These are phyloP conservation scores for Xylaria castorea DNA, from an alignment of 495 filamentous ascomycete genomes.

Conservation along the genomic window DNA sequence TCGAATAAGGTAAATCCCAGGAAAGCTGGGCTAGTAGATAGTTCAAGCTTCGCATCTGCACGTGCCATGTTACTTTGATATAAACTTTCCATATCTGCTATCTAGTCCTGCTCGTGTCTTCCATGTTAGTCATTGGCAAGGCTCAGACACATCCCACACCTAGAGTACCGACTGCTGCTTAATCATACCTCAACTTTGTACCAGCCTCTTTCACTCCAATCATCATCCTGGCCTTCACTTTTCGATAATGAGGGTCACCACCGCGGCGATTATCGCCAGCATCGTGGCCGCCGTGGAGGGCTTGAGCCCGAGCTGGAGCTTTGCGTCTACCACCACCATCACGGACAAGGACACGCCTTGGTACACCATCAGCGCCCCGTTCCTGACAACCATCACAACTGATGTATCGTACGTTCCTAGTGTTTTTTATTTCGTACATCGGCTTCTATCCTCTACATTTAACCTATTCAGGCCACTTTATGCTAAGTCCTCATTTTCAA, in stretches of 20 bases:
- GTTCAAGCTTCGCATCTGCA: background rate
- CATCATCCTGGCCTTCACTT: background rate
- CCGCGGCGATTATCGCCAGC: background rate
- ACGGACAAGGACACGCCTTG: background rate
- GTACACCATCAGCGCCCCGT: slow-evolving; percentile 18
- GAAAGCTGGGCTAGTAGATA: background rate
- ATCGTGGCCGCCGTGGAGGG: background rate
- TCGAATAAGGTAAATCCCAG: background rate
- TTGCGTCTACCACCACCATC: slow-evolving; percentile 10
- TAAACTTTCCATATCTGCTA: background rate
- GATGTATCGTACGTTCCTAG: slow-evolving; percentile 10
- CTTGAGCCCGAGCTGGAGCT: slow-evolving; percentile 22
- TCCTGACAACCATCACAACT: slow-evolving; percentile 9
- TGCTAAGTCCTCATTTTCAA: background rate
- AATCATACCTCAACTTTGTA: background rate
- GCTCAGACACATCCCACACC: background rate
- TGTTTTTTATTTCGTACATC: background rate
- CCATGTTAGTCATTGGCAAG: background rate
- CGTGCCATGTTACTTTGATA: background rate
- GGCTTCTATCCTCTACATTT: no score
- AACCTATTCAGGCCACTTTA: background rate
- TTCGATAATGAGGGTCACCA: background rate
- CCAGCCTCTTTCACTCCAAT: background rate
- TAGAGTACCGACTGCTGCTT: background rate
- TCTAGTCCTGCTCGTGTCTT: background rate